Conservation (phyloP, 139 green algal species). For the Pseudopediastrum boryanum region DNA sequence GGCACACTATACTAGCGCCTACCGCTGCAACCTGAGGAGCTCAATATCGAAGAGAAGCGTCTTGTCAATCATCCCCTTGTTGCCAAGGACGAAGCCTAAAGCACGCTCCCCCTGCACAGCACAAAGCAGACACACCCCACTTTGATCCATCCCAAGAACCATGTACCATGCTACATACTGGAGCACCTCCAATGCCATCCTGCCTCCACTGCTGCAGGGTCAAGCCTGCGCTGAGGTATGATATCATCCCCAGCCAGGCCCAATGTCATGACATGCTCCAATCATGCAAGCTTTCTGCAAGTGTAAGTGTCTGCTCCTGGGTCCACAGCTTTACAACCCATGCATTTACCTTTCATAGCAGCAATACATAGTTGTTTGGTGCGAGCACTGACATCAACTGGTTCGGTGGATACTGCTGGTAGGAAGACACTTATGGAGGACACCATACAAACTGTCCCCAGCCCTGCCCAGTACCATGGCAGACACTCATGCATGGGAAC, state of each 20-base stretch:
- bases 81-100: constrained; percentile 89
- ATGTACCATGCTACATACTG: neutral
- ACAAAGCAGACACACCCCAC: neutral
- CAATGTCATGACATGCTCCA: too few species aligned
- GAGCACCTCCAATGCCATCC: neutral
- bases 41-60: constrained; percentile 92
- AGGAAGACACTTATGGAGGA: neutral
- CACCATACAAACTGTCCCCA: neutral
- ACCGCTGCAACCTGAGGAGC: constrained; percentile 52
- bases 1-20: too few species aligned
- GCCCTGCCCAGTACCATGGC: neutral
- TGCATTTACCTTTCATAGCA: too few species aligned
- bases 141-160: neutral
- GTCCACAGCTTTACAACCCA: too few species aligned
- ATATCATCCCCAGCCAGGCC: too few species aligned
- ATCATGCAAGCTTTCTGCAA: constrained; percentile 49
- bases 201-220: too few species aligned
- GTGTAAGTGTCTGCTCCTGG: constrained; percentile 49
- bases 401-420: neutral
- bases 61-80: constrained; percentile 88
- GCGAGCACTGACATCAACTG: neutral
- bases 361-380: too few species aligned
- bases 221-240: too few species aligned
- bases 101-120: constrained; percentile 70
- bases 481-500: neutral